phyloP scores from a whole-genome alignment of 2,329 filamentous ascomycete genomes.

The Ceratocystis harringtonii region DNA sequence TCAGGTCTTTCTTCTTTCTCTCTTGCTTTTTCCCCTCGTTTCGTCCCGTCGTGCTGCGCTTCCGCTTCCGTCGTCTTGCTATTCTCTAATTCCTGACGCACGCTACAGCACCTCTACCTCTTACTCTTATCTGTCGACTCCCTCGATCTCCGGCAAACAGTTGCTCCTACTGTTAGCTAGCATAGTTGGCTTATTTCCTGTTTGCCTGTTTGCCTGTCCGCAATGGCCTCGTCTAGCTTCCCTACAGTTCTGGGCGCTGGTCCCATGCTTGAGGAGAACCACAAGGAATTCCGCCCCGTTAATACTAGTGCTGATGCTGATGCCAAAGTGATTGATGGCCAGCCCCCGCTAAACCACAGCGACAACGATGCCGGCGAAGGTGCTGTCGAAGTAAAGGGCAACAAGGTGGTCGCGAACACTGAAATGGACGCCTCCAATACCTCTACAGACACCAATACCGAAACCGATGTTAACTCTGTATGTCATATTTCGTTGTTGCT shows the following conservation, averaged over 20 bases:
- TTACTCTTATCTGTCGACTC: too few species aligned
- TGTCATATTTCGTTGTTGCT: conserved; percentile 72
- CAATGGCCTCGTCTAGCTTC: neutral
- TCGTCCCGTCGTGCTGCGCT: neutral
- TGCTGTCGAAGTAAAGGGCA: conserved; percentile 5
- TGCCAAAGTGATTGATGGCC: neutral
- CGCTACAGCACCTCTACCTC: neutral
- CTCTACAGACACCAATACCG: neutral
- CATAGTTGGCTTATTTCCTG: too few species aligned
- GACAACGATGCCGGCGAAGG: neutral
- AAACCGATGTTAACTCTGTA: conserved; percentile 27
- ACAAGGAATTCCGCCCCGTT: neutral
- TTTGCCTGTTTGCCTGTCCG: neutral
- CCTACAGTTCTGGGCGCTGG: neutral
- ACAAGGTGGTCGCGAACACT: conserved; percentile 17
- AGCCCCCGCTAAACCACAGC: conserved; percentile 10
- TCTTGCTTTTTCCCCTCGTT: neutral
- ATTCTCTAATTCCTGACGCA: neutral
- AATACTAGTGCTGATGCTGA: neutral
- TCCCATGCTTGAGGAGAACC: neutral
- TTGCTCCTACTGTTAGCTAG: too few species aligned
- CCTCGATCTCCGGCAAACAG: too few species aligned
- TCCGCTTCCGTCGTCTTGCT: neutral
- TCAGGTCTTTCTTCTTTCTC: neutral
- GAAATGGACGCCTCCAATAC: conserved; percentile 11